phyloP scores from a whole-genome alignment of 2,329 filamentous ascomycete genomes.

The Cladosporium sp. region DNA sequence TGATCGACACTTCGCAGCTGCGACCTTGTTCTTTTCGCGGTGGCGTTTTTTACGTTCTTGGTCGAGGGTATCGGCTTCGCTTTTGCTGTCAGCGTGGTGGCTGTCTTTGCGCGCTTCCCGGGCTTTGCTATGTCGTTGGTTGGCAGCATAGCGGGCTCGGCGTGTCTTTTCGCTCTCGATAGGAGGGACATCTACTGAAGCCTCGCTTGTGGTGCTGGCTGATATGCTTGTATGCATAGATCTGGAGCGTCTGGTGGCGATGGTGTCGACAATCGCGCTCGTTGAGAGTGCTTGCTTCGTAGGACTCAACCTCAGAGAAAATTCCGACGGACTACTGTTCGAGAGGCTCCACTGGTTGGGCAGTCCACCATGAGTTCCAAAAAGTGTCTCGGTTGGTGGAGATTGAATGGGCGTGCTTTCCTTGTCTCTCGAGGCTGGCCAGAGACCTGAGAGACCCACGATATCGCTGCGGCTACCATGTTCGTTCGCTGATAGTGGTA shows the following conservation, averaged over 20 bases:
- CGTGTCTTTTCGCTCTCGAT: neutral
- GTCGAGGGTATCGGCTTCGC: neutral
- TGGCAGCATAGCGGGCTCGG: slow-evolving; percentile 7
- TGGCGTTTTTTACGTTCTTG: neutral
- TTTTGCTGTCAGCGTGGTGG: neutral
- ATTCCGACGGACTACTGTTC: neutral
- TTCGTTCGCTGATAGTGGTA: neutral
- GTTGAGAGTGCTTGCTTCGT: neutral
- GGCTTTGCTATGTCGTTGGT: neutral
- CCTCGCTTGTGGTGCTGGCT: too few species aligned
- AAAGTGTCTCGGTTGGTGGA: too few species aligned
- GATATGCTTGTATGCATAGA: too few species aligned
- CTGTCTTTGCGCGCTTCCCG: neutral
- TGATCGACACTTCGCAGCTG: slow-evolving; percentile 3
- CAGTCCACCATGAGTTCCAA: neutral
- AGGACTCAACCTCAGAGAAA: neutral
- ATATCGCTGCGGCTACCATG: neutral
- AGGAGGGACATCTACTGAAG: too few species aligned
- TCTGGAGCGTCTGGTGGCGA: too few species aligned
- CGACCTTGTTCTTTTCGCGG: slow-evolving; percentile 16
- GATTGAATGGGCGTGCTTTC: neutral
- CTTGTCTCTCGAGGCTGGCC: neutral
- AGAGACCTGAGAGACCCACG: neutral
- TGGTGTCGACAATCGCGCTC: too few species aligned
- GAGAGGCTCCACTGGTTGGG: neutral